Evolutionary conservation across 345 rosid genomes (phyloP), one percentile per base, ranked within the genome.

Genomic region (Clarkia xantiana): DNA sequence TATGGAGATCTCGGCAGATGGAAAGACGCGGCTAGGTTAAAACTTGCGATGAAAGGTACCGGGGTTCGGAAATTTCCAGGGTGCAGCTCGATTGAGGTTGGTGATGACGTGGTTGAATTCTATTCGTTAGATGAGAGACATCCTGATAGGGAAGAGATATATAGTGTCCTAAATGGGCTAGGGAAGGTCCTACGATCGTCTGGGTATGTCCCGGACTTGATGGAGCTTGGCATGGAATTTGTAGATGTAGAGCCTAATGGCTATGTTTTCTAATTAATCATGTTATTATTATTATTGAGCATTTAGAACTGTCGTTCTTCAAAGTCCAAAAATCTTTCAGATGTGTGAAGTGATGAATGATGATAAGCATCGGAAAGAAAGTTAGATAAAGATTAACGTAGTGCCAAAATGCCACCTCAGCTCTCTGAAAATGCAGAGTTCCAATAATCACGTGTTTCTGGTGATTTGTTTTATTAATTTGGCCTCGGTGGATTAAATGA

Each of bases 41-140:
- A 85, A 68, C 74, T 79, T 58, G 90, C 86, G 42, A 76, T 77
- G 87, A 75, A 91, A 58, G 84, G 85, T 60, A 85, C 87, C 0
- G 94, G 95, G 40, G 58, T 55, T 49, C 82, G 62, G 66, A 89
- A 89, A 69, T 53, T 63, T 54, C 83, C 95, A 15, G 97, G 97
- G 3, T 74, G 82, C 55, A 85, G 97, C 75, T 73, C 64, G 66
- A 72, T 85, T 51, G 95, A 80, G 73, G 70, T 77, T 1, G 66
- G 71, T 64, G 79, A 71, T 60, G 56, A 40, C 36, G 71, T 82
- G 10, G 73, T 75, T 14, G 82, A 89, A 67, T 89, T 85, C 62
- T 80, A 73, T 65, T 85, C 94, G 54, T 58, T 77, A 13, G 87
- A 80, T 46, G 90, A 76, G 69, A 75, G 82, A 53, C 86, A 76